A percentile compares a stretch with the other conserved stretches of the same genome.
phyloP scores from a whole-genome alignment of 768 basidiomycete species.

The Macrolepiota fuliginosa region DNA sequence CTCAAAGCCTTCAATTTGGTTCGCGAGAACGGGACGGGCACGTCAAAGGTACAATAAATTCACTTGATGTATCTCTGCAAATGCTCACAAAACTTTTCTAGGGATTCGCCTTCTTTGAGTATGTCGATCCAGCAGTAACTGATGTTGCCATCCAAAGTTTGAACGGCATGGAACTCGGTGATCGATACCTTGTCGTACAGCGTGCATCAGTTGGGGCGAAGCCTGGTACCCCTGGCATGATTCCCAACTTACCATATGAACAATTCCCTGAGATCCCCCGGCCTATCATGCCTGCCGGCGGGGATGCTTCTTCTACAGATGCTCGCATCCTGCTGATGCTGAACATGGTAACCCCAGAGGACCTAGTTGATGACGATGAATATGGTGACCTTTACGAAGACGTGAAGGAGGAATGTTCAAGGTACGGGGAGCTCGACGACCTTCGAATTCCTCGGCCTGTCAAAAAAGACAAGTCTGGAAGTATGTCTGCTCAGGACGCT shows the following conservation, averaged over 20 bases:
- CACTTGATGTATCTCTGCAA: neutral
- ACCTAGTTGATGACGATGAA: constrained; percentile 86
- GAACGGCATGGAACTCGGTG: constrained; percentile 97
- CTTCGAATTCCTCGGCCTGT: constrained; percentile 86
- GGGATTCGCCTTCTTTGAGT: constrained; percentile 99
- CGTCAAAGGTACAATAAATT: constrained; percentile 67
- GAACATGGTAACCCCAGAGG: constrained; percentile 97
- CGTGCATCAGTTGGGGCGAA: constrained; percentile 94
- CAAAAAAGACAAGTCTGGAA: constrained; percentile 80
- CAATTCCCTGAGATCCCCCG: constrained; percentile 82
- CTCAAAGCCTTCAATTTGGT: constrained; percentile 98
- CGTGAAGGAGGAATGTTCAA: constrained; percentile 85
- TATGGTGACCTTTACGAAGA: constrained; percentile 95
- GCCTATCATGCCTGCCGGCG: constrained; percentile 83
- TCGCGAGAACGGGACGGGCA: constrained; percentile 85
- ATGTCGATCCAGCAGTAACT: constrained; percentile 83
- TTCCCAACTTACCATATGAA: constrained; percentile 73
- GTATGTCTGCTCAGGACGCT: constrained; percentile 62
- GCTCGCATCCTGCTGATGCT: constrained; percentile 93
- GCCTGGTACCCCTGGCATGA: constrained; percentile 59
- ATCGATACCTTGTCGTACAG: constrained; percentile 93
- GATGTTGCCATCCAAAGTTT: constrained; percentile 95
- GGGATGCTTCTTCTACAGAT: constrained; percentile 50
- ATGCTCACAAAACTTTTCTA: constrained; percentile 28
- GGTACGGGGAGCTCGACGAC: constrained; percentile 80